phyloP scores from a whole-genome alignment of 2,329 filamentous ascomycete genomes.

The Nemania diffusa region DNA sequence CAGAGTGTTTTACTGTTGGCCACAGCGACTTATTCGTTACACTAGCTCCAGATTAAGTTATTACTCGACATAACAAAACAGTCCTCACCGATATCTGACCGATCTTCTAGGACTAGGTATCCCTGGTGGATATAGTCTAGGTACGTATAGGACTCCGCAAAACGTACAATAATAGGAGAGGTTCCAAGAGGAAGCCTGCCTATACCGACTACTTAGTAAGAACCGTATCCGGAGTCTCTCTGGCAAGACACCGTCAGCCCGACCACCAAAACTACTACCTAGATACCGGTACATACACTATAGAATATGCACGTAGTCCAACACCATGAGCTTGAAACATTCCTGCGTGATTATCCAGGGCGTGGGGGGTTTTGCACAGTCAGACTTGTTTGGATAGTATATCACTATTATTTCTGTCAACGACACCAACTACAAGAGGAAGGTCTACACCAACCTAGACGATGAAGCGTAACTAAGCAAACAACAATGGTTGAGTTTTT shows the following conservation, averaged over 20 bases:
- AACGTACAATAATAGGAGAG: neutral
- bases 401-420: constrained; percentile 16
- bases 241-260: constrained; percentile 4
- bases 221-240: neutral
- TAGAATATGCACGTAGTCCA: constrained; percentile 1
- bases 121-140: neutral
- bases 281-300: neutral
- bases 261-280: neutral
- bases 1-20: neutral
- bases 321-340: constrained; percentile 1
- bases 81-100: neutral
- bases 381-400: constrained; percentile 21
- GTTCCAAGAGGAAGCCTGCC: neutral
- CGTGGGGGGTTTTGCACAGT: constrained; percentile 31
- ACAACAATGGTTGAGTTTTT: neutral
- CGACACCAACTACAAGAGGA: constrained; percentile 32
- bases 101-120: neutral
- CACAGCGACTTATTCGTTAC: constrained; percentile 6
- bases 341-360: constrained; percentile 28
- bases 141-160: neutral
- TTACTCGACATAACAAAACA: constrained; percentile 15
- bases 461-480: neutral
- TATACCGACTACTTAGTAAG: neutral
- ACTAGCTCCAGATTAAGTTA: constrained; percentile 30
- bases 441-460: constrained; percentile 23